These are phyloP conservation scores for Auricularia sp. DNA, from an alignment of 768 basidiomycete genomes.

Conservation along the genomic window DNA sequence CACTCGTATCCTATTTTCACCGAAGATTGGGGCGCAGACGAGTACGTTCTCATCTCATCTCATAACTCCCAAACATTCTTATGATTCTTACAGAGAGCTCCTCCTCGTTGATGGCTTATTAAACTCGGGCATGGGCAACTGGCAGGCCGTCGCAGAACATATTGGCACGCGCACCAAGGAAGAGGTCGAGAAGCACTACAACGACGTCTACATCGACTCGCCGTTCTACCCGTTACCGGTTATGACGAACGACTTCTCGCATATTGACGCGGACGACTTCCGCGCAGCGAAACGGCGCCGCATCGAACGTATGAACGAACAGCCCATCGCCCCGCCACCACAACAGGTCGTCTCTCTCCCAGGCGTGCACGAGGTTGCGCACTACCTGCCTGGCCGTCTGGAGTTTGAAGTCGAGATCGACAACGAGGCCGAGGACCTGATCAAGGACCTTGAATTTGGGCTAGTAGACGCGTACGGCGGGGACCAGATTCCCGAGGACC, in stretches of 20 bases:
- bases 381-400: conserved; percentile 90
- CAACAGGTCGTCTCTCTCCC: conserved; percentile 80
- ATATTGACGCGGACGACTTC: conserved; percentile 71
- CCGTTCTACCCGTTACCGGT: conserved; percentile 75
- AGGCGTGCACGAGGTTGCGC: conserved; percentile 82
- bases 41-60: conserved; percentile 40
- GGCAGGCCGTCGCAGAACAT: conserved; percentile 92
- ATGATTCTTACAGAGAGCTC: conserved; percentile 54
- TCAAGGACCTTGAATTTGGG: conserved; percentile 95
- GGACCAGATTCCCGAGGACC: conserved; percentile 67
- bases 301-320: conserved; percentile 66
- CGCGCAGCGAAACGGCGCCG: conserved; percentile 82
- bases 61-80: neutral
- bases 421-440: conserved; percentile 90
- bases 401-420: conserved; percentile 98
- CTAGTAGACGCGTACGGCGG: conserved; percentile 80
- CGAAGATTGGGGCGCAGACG: conserved; percentile 95
- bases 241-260: conserved; percentile 46
- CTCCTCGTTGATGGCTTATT: conserved; percentile 81
- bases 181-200: conserved; percentile 88
- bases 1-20: conserved; percentile 95
- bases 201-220: conserved; percentile 67
- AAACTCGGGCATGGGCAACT: conserved; percentile 85
- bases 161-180: conserved; percentile 90
- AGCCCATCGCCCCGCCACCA: conserved; percentile 42